These are phyloP conservation scores for Hymenoscyphus infarciens DNA, from an alignment of 2,329 filamentous ascomycete species.

Conservation along the genomic window DNA sequence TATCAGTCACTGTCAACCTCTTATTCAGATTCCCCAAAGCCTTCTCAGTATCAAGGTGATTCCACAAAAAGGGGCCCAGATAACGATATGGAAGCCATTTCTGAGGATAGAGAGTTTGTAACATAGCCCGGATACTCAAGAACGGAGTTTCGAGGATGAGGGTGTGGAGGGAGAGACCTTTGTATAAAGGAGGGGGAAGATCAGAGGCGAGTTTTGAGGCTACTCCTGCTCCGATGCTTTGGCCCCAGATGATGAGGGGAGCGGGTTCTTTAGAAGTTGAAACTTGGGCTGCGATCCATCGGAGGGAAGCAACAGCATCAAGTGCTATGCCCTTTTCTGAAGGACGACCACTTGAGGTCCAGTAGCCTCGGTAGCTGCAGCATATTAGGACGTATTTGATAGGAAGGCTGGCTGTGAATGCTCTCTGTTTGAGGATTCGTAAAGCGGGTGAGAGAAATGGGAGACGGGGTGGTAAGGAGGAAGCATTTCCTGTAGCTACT, in stretches of 20 bases:
- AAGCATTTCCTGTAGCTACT: constrained; percentile 51
- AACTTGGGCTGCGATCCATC: constrained; percentile 49
- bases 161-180: constrained; percentile 36
- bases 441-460: constrained; percentile 54
- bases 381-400: constrained; percentile 48
- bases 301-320: constrained; percentile 62
- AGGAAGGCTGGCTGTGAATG: constrained; percentile 7
- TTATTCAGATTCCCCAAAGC: constrained; percentile 46
- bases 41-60: constrained; percentile 52
- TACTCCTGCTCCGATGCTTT: constrained; percentile 72
- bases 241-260: constrained; percentile 65
- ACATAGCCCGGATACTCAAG: constrained; percentile 65
- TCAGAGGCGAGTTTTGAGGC: constrained; percentile 49
- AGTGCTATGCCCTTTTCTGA: constrained; percentile 66
- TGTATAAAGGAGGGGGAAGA: not conserved
- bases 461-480: constrained; percentile 54
- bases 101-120: constrained; percentile 70
- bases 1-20: constrained; percentile 18
- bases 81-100: constrained; percentile 77
- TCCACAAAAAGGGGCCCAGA: constrained; percentile 70
- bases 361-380: constrained; percentile 56
- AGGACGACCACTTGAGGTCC: constrained; percentile 70
- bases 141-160: constrained; percentile 76
- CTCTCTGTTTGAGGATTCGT: constrained; percentile 41
- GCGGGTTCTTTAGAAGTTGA: constrained; percentile 21